phyloP scores from a whole-genome alignment of 306 rosid genomes.

The Quercus cerris region DNA sequence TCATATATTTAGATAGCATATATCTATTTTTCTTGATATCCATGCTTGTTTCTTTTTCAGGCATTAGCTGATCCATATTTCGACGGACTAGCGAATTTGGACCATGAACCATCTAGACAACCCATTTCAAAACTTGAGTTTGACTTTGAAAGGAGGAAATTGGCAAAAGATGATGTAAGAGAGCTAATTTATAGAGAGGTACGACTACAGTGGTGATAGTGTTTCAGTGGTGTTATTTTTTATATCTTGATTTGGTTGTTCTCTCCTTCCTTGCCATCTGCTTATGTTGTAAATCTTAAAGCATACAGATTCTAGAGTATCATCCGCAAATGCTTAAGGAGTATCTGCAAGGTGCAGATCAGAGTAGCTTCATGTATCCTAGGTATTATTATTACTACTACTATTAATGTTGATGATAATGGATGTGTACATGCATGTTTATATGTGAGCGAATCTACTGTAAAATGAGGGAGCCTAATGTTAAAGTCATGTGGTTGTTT shows the following conservation, averaged over 20 bases:
- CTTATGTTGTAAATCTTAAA: slow-evolving; percentile 12
- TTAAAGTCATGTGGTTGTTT: background rate
- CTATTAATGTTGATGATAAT: background rate
- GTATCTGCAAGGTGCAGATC: slow-evolving; percentile 49
- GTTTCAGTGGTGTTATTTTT: background rate
- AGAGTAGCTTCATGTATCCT: slow-evolving; percentile 59
- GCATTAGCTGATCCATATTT: slow-evolving; percentile 69
- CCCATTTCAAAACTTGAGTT: slow-evolving; percentile 65
- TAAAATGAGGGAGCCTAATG: background rate
- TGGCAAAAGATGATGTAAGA: slow-evolving; percentile 51
- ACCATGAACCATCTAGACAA: slow-evolving; percentile 44
- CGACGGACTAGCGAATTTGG: slow-evolving; percentile 46
- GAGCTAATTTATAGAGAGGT: slow-evolving; percentile 72
- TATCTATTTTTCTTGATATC: slow-evolving; percentile 8
- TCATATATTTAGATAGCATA: background rate
- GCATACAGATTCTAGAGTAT: slow-evolving; percentile 61
- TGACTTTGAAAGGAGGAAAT: slow-evolving; percentile 57
- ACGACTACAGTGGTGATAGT: background rate
- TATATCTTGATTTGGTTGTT: slow-evolving; percentile 3
- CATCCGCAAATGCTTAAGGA: slow-evolving; percentile 69
- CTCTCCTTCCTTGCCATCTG: background rate
- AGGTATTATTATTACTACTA: slow-evolving; percentile 30
- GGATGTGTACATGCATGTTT: background rate
- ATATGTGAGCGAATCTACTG: background rate
- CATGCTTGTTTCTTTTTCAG: slow-evolving; percentile 26